phyloP scores from a whole-genome alignment of 2,329 filamentous ascomycete genomes.

The Aspergillus neotritici region DNA sequence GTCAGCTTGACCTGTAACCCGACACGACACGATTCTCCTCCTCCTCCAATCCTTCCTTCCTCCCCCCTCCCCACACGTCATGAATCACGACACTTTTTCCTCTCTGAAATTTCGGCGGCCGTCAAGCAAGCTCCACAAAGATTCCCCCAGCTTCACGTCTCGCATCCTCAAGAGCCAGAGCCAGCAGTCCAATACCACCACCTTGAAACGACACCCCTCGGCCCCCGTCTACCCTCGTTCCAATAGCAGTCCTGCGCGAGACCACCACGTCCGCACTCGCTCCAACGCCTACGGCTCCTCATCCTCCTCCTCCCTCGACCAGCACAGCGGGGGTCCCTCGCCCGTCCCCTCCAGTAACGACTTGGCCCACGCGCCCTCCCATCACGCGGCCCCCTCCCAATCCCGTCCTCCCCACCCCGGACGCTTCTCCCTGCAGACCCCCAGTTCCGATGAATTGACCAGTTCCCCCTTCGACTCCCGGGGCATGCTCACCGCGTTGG shows the following conservation, averaged over 20 bases:
- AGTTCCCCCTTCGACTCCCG: slow-evolving; percentile 40
- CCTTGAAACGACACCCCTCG: slow-evolving; percentile 44
- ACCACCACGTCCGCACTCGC: slow-evolving; percentile 42
- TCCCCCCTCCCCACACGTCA: slow-evolving; percentile 27
- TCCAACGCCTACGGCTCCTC: slow-evolving; percentile 45
- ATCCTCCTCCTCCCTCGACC: slow-evolving; percentile 45
- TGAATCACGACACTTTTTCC: slow-evolving; percentile 34
- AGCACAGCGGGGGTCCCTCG: slow-evolving; percentile 37
- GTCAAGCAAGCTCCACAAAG: slow-evolving; percentile 42
- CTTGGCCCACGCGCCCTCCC: slow-evolving; percentile 22
- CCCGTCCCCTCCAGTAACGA: slow-evolving; percentile 33
- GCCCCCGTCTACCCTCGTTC: slow-evolving; percentile 42
- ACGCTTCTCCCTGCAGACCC: slow-evolving; percentile 33
- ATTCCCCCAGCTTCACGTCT: slow-evolving; percentile 38
- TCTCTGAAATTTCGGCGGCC: slow-evolving; percentile 36
- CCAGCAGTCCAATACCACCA: slow-evolving; percentile 37
- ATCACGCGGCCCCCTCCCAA: slow-evolving; percentile 22
- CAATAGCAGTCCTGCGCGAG: slow-evolving; percentile 33
- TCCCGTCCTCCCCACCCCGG: slow-evolving; percentile 31
- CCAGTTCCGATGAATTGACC: slow-evolving; percentile 43
- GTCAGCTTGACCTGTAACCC: no score
- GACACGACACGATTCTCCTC: no score
- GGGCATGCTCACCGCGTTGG: slow-evolving; percentile 41
- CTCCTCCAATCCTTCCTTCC: slow-evolving; percentile 18
- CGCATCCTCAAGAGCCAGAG: slow-evolving; percentile 40